Evolutionary conservation across 805 yeast species (phyloP), one percentile per base, ranked within the genome.

Genomic region (Komagataella mondaviorum): DNA sequence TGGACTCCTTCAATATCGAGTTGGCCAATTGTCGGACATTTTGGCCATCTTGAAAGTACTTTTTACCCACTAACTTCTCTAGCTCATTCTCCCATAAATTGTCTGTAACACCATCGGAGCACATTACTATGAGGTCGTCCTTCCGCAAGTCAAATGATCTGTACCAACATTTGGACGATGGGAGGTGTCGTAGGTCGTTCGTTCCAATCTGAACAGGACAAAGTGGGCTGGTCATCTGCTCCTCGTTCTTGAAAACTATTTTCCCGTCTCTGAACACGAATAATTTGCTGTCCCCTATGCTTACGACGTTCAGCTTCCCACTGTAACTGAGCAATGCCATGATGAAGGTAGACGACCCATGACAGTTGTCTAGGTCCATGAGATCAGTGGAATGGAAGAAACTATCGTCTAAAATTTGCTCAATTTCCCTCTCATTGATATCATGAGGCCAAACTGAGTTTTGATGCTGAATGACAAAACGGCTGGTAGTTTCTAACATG

Each of bases 121-220:
- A 75, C 53, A 75, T 55, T 17, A 76, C 59, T 1, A 77, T 58
- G 8, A 76, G 56, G 55, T 77, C 82, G 47, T 68, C 63, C 45
- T 64, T 69, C 49, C 67, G 53, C 10, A 76, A 54, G 48, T 68
- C 64, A 44, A 72, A 59, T 8, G 73, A 68, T 45, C 67, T 70
- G 23, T 71, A 72, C 68, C 75, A 68, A 2, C 77, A 79, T 54
- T 76, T 63, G 45, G 70, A 68, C 4, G 78, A 73, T 1, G 82
- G 82, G 24, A 71, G 50, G 49, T 63, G 60, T 14, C 59, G 60
- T 23, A 68, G 57, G 5, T 74, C 67, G 45, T 75, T 78, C 0
- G 82, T 77, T 1, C 82, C 82, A 6, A 77, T 73, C 55, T 77
- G 82, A 54, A 71, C 67, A 5, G 82, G 82, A 59, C 81, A 76